Evolutionary conservation across 2,329 filamentous ascomycete species (phyloP), one percentile per base, ranked within the genome.

Genomic region (Pseudogymnoascus pannorum): DNA sequence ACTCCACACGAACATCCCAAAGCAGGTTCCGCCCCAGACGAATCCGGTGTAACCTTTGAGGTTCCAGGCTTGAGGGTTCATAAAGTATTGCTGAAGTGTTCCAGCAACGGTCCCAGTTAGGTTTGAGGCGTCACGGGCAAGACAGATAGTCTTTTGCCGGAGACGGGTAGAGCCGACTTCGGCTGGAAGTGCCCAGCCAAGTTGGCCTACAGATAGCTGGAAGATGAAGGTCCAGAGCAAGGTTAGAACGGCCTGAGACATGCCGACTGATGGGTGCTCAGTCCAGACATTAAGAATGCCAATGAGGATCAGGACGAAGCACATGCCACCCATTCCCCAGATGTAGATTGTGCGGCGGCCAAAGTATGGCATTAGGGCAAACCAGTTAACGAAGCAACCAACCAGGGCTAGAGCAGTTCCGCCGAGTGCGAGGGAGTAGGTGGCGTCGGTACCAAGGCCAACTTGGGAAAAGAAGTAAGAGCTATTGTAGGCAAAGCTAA

Each of bases 71-170:
- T 18, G 40, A 3, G 59, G 59, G 64, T 78, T 78, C 9, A 64
- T 60, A 58, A 78, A 93, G 92, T 38, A 91, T 89, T 74, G 95
- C 86, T 72, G 91, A 77, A 69, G 92, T 76, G 5, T 61, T 35
- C 63, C 64, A 60, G 64, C 61, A 22, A 67, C 22, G 4, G 65
- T 61, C 0, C 74, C 74, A 61, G 75, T 72, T 5, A 75, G 59
- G 14, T 73, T 94, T 81, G 86, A 95, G 71, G 63, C 77, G 75
- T 0, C 71, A 72, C 4, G 76, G n/a, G 73, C 74, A n/a, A 78
- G 65, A 2, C 73, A 72, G 14, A 75, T 72, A 1, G 75, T 78
- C 60, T 73, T 71, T 1, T 71, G 71, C 4, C 76, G 72, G 2
- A 78, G 68, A 2, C 67, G 66, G 2, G 72, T 66, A 2, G 69